These are phyloP conservation scores for Cyberlindnera xishuangbannaensis DNA, from an alignment of 805 yeast genomes.

Conservation along the genomic window DNA sequence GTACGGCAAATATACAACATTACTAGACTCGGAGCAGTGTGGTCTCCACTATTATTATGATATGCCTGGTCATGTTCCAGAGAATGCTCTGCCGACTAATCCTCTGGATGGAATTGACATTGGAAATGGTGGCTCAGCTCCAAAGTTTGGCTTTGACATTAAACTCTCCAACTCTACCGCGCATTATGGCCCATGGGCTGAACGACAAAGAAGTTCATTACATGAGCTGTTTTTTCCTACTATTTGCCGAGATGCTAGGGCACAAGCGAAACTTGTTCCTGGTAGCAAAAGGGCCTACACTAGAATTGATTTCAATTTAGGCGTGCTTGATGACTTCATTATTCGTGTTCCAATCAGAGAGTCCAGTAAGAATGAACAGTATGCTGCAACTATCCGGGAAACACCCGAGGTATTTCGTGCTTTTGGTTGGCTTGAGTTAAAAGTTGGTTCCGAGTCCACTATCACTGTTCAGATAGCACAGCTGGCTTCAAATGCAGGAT, in stretches of 20 bases:
- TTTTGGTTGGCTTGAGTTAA: constrained; percentile 89
- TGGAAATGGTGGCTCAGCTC: constrained; percentile 54
- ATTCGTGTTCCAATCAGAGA: constrained; percentile 82
- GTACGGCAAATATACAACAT: constrained; percentile 73
- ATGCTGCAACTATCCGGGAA: constrained; percentile 26
- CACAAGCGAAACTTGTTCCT: constrained; percentile 34
- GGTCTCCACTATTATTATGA: constrained; percentile 64
- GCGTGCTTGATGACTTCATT: constrained; percentile 58
- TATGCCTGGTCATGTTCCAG: constrained; percentile 58
- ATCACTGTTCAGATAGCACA: constrained; percentile 42
- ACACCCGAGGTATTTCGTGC: constrained; percentile 46
- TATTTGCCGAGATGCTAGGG: constrained; percentile 48
- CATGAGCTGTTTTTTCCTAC: constrained; percentile 66
- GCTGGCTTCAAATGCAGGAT: constrained; percentile 51
- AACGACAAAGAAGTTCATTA: constrained; percentile 66
- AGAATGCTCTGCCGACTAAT: constrained; percentile 25
- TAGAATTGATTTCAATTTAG: constrained; percentile 48
- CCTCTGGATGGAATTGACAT: constrained; percentile 44
- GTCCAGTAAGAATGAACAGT: constrained; percentile 63
- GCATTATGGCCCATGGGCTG: constrained; percentile 95
- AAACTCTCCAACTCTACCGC: constrained; percentile 55
- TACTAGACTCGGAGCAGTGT: constrained; percentile 55
- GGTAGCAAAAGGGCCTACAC: constrained; percentile 54
- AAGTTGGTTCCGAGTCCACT: constrained; percentile 47
- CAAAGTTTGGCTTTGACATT: constrained; percentile 57